Conservation (phyloP, 129 eudicot genomes). For the Chrysanthemum makinoi region DNA sequence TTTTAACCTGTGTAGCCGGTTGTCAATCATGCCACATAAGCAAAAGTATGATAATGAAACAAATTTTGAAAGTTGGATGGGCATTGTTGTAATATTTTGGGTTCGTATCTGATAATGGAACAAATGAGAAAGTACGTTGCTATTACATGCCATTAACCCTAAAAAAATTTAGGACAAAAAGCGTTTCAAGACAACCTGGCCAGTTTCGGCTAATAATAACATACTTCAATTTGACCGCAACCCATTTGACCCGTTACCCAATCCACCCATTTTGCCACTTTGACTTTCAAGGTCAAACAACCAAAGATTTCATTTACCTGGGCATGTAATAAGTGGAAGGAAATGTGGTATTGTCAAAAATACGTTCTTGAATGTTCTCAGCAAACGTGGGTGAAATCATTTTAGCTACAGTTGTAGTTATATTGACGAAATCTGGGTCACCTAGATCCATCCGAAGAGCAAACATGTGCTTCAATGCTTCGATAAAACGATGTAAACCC, state of each 20-base stretch:
- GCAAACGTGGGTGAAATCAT: constrained; percentile 85
- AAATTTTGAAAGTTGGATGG: too few species aligned
- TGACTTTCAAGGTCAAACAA: background rate
- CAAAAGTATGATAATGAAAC: too few species aligned
- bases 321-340: constrained; percentile 80
- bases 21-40: too few species aligned
- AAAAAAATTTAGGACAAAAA: background rate
- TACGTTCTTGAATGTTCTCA: constrained; percentile 45
- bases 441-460: constrained; percentile 89
- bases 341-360: constrained; percentile 87
- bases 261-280: background rate
- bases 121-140: too few species aligned
- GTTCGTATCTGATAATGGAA: too few species aligned
- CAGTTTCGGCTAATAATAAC: background rate
- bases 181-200: background rate
- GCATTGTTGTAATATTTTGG: too few species aligned
- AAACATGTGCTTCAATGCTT: constrained; percentile 91
- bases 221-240: background rate
- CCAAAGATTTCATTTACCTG: constrained; percentile 40
- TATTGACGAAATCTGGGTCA: constrained; percentile 71
- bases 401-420: constrained; percentile 51
- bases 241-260: background rate
- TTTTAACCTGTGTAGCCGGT: too few species aligned
- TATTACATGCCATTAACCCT: too few species aligned
- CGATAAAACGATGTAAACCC: constrained; percentile 85